Evolutionary conservation across 108 stramenopile genomes (phyloP), one percentile per base, ranked within the genome.

Genomic region (Stephanodiscus triporus): DNA sequence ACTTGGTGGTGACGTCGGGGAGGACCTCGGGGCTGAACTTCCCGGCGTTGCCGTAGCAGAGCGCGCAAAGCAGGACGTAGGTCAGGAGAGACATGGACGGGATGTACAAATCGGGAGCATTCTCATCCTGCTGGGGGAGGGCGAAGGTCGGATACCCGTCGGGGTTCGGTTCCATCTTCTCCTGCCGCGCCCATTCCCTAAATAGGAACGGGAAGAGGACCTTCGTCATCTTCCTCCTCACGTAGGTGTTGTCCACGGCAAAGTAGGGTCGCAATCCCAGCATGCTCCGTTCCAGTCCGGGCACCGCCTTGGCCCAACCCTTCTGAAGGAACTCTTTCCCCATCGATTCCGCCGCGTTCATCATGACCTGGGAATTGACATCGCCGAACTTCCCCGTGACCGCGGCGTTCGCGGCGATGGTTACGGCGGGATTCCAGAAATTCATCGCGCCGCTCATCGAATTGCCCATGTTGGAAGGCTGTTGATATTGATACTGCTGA

Each of bases 81-180:
- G 98, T 98, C 49, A 98, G 85, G 20, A 98, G 84, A 13, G 92
- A 86, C 99, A 99, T 99, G 58, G 84, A 40, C 1, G 99, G 99
- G 19, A 99, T 76, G 82, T 99, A 99, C 61, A 99, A 78, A 87
- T 99, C 99, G 34, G 97, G 97, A 19, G 98, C 97, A 74, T 98
- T 98, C 58, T 87, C 91, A 73, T 99, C 99, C 23, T 83, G 73
- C 48, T 73, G 71, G 9, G 99, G 99, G 11, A 91, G 75, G 20
- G 87, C 91, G 73, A 91, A 96, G 40, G 47, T 54, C 20, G 45
- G n/a, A n/a, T 30, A 37, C 1, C 65, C 62, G 45, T 79, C 78
- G 8, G 67, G 66, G 32, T 36, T 77, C 17, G 34, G 48, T 27
- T 53, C 48, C 68, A 78, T 66, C 65, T 85, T 76, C 69, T 71